These are phyloP conservation scores for Sesbania bispinosa DNA, from an alignment of 306 rosid genomes.

Conservation along the genomic window DNA sequence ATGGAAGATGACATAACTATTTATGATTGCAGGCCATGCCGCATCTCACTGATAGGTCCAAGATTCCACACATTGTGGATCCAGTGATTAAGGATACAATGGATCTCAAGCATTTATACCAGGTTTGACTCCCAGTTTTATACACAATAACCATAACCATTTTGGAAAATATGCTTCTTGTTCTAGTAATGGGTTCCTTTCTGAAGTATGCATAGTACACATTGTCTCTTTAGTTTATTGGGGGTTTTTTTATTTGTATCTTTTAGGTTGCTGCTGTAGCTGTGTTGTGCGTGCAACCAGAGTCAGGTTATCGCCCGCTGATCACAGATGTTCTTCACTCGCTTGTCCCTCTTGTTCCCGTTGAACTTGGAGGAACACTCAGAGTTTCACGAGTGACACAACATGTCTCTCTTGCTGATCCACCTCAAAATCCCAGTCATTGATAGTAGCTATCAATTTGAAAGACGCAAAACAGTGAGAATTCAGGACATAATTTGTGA, in stretches of 20 bases:
- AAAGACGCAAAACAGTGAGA: conserved; percentile 22
- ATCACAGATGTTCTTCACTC: conserved; percentile 95
- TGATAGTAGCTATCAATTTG: conserved; percentile 7
- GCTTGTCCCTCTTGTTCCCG: conserved; percentile 83
- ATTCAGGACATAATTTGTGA: not conserved
- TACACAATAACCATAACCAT: no score
- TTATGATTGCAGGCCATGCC: conserved; percentile 81
- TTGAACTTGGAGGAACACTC: conserved; percentile 90
- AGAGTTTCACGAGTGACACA: conserved; percentile 45
- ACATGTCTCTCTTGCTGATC: conserved; percentile 11
- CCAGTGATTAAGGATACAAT: conserved; percentile 64
- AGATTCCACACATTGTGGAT: conserved; percentile 77
- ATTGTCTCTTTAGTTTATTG: not conserved
- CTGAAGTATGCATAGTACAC: no score
- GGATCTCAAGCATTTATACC: conserved; percentile 86
- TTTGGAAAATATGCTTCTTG: no score
- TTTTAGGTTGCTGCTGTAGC: conserved; percentile 95
- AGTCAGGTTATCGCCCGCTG: conserved; percentile 91
- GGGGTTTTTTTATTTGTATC: not conserved
- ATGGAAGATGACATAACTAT: not conserved
- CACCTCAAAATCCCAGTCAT: conserved; percentile 25
- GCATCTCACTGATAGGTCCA: conserved; percentile 81
- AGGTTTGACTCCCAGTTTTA: no score
- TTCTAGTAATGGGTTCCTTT: no score
- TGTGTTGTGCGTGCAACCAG: conserved; percentile 90